Percentiles rank a stretch among this genome's conserved stretches.
These are phyloP conservation scores for Cutaneotrichosporon mucoides DNA, from an alignment of 1,284 basidiomycete species.

Conservation along the genomic window DNA sequence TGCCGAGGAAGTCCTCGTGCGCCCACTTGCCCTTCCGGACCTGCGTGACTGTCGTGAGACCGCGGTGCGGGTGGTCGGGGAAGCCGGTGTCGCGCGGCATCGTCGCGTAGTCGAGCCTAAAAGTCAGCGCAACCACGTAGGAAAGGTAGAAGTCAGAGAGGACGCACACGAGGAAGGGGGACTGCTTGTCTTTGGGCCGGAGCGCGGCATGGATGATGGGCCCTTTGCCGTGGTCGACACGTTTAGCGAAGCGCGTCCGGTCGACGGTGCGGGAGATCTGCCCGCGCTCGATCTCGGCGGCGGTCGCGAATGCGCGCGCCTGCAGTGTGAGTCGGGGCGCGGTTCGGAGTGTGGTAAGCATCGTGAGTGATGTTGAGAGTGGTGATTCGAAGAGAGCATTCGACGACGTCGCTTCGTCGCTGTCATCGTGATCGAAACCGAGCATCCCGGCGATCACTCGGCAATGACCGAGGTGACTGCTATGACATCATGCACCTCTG, in stretches of 20 bases:
- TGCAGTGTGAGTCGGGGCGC: neutral
- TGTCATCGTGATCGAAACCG: no score
- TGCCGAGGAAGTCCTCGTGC: slow-evolving; percentile 91
- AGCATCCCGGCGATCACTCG: no score
- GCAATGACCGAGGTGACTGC: no score
- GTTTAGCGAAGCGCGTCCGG: slow-evolving; percentile 1
- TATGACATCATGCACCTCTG: no score
- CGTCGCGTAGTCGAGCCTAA: neutral
- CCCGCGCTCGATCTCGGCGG: neutral
- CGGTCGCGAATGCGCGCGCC: neutral
- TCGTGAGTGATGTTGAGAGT: neutral
- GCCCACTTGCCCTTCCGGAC: slow-evolving; percentile 68
- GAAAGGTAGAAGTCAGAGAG: neutral
- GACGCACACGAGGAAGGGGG: no score
- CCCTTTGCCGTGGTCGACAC: neutral
- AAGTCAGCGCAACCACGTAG: neutral
- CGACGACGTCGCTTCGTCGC: no score
- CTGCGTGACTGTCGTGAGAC: slow-evolving; percentile 71
- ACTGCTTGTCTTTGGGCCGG: neutral
- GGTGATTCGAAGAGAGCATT: no score
- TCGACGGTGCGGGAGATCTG: neutral
- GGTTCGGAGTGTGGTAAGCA: neutral
- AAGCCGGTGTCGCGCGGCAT: slow-evolving; percentile 43
- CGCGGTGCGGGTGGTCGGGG: slow-evolving; percentile 77
- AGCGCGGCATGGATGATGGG: neutral